Evolutionary conservation across 192 early-diverging fungal genomes (phyloP), one percentile per base, ranked within the genome.

Genomic region (Entomortierella chlamydospora): DNA sequence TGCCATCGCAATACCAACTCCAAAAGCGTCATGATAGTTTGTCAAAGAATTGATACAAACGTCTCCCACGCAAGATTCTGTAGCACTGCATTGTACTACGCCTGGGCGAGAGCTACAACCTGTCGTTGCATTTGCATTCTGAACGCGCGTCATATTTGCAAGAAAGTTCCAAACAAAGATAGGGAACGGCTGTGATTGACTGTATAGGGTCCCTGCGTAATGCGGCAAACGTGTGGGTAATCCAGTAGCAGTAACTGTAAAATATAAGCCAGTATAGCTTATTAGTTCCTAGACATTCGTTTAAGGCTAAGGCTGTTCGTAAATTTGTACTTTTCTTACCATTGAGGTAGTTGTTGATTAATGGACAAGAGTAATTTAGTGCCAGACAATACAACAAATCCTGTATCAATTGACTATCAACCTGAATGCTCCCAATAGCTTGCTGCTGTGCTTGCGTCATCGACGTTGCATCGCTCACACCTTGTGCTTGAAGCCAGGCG

Each of bases 321-420:
- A n/a, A n/a, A n/a, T n/a, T n/a, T n/a, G n/a, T n/a, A n/a, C n/a
- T 20, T 12, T 45, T 50, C 54, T 63, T 74, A 88, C 84, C 79
- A 64, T 84, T 85, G 31, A 83, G 82, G 58, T 84, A 89, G 4
- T 64, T 23, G 37, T 85, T 57, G 43, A 86, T 65, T 20, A 84
- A 82, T 2, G 86, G 66, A 63, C 93, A 95, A 0, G 90, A 88
- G 41, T 87, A 83, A 66, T 94, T 94, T n/a, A 65, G 41, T 0
- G 90, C 85, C 62, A 94, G 73, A 60, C 93, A 95, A 15, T 80
- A 74, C 49, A 92, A 74, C 53, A 94, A 57, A 28, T 83, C 66
- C 0, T 61, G 31, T 43, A 93, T 77, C 25, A 93, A 39, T 5
- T 66, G 81, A 52, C 87, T 89, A 64, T 95, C 86, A 22, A 84